Evolutionary conservation across 2,329 filamentous ascomycete genomes (phyloP).

Genomic region (Alternaria gansuensis): DNA sequence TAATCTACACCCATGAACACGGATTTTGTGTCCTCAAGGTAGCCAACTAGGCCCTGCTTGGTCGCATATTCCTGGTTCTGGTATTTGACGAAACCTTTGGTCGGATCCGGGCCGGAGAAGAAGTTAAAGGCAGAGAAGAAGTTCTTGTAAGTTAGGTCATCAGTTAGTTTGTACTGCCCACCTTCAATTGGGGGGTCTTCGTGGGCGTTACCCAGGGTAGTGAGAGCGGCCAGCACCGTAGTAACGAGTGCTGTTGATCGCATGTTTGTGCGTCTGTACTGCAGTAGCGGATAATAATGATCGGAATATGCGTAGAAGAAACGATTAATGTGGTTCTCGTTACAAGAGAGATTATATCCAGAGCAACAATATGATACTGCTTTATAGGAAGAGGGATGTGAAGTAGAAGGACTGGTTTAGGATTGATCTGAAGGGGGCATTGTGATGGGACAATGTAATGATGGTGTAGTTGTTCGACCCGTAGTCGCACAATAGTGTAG

Average conservation of each 20-base stretch:
- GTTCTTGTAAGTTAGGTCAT: slow-evolving; percentile 43
- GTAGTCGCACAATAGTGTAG: neutral
- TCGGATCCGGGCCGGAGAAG: slow-evolving; percentile 43
- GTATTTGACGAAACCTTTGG: slow-evolving; percentile 46
- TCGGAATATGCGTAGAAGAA: neutral
- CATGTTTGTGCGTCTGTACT: slow-evolving; percentile 10
- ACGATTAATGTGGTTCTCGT: neutral
- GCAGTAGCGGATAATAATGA: neutral
- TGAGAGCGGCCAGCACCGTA: slow-evolving; percentile 23
- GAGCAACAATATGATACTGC: neutral
- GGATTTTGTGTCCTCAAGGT: slow-evolving; percentile 30
- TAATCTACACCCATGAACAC: slow-evolving; percentile 56
- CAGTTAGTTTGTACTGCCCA: slow-evolving; percentile 34
- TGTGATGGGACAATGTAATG: slow-evolving; percentile 1
- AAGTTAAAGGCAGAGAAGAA: slow-evolving; percentile 48
- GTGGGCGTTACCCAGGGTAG: slow-evolving; percentile 16
- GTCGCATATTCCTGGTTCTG: slow-evolving; percentile 28
- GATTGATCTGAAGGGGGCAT: neutral
- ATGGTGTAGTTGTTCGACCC: neutral
- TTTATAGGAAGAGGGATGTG: neutral
- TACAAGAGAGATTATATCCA: neutral
- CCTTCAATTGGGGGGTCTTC: neutral
- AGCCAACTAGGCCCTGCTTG: slow-evolving; percentile 28
- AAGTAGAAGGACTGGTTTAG: neutral
- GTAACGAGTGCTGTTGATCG: neutral